These are phyloP conservation scores for Saccharomycopsis malanga DNA, from an alignment of 805 yeast species.

Conservation along the genomic window DNA sequence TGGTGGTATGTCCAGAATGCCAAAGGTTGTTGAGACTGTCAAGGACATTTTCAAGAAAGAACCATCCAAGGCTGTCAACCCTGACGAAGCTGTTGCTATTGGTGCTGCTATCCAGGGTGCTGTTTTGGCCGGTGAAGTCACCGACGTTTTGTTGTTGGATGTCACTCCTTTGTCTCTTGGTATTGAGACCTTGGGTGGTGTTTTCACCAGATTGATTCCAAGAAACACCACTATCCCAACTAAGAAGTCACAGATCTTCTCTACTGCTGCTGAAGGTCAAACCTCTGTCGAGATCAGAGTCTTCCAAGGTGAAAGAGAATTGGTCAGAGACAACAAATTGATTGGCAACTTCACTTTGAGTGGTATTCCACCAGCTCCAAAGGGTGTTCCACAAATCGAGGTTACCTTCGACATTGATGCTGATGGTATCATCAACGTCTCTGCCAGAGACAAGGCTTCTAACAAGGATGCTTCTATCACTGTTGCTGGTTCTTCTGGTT, in stretches of 20 bases:
- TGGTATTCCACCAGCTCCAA: conserved; percentile 93
- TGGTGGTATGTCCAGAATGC: conserved; percentile 93
- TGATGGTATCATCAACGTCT: conserved; percentile 93
- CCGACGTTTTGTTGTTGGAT: conserved; percentile 83
- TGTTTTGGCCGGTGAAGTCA: conserved; percentile 89
- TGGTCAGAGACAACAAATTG: conserved; percentile 94
- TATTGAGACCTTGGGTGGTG: conserved; percentile 98
- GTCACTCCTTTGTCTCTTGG: conserved; percentile 88
- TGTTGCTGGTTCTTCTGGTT: conserved; percentile 93
- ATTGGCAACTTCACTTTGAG: conserved; percentile 94
- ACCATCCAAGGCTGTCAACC: conserved; percentile 89
- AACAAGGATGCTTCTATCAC: conserved; percentile 93
- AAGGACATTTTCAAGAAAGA: conserved; percentile 70
- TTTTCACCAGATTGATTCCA: conserved; percentile 83
- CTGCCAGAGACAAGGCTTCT: conserved; percentile 89
- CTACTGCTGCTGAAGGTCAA: conserved; percentile 95
- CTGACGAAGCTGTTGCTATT: conserved; percentile 89
- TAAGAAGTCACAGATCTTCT: conserved; percentile 92
- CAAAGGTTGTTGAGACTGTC: conserved; percentile 75
- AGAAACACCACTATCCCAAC: conserved; percentile 96
- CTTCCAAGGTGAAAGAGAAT: conserved; percentile 99
- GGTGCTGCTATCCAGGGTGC: conserved; percentile 99
- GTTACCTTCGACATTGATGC: conserved; percentile 96
- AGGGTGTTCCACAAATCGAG: conserved; percentile 92
- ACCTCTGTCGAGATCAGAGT: conserved; percentile 96